phyloP scores from a whole-genome alignment of 352 stramenopile genomes.

The Globisporangium cederbergense region DNA sequence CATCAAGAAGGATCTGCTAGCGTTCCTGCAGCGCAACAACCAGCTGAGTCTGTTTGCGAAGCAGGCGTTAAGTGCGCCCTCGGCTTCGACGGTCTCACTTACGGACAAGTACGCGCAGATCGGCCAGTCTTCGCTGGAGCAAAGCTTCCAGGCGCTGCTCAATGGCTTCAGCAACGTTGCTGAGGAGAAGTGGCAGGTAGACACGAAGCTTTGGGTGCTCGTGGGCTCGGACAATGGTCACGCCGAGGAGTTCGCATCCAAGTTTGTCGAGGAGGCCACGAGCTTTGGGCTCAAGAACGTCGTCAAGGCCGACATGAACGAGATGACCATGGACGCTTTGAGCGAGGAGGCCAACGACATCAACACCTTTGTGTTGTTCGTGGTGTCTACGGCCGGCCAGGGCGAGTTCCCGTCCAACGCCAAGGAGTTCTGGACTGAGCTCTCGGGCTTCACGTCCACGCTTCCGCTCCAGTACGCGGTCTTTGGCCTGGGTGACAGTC shows the following conservation, averaged over 20 bases:
- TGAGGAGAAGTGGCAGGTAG: conserved; percentile 54
- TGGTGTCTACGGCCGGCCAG: conserved; percentile 77
- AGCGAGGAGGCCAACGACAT: conserved; percentile 66
- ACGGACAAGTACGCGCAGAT: conserved; percentile 75
- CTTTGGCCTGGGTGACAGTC: conserved; percentile 73
- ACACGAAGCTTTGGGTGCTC: conserved; percentile 75
- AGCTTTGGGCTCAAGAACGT: conserved; percentile 71
- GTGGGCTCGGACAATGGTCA: conserved; percentile 77
- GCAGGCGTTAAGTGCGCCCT: conserved; percentile 48
- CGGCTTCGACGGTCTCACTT: conserved; percentile 28
- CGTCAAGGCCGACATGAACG: conserved; percentile 84
- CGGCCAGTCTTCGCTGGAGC: conserved; percentile 77
- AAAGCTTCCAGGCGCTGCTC: conserved; percentile 77
- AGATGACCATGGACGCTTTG: conserved; percentile 68
- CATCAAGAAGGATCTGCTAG: conserved; percentile 88
- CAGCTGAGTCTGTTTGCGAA: conserved; percentile 88
- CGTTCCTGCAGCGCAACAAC: conserved; percentile 89
- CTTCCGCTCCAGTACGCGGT: conserved; percentile 73
- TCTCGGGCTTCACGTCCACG: conserved; percentile 53
- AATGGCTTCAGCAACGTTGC: conserved; percentile 52
- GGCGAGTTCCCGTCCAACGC: conserved; percentile 75
- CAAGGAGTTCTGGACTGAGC: conserved; percentile 78
- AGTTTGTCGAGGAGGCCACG: conserved; percentile 66
- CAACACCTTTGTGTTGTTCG: conserved; percentile 72
- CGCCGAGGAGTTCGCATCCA: conserved; percentile 66